A percentile compares a stretch with the other conserved stretches of the same genome.
These are phyloP conservation scores for Alternaria metachromatica DNA, from an alignment of 2,329 filamentous ascomycete genomes.

Conservation along the genomic window DNA sequence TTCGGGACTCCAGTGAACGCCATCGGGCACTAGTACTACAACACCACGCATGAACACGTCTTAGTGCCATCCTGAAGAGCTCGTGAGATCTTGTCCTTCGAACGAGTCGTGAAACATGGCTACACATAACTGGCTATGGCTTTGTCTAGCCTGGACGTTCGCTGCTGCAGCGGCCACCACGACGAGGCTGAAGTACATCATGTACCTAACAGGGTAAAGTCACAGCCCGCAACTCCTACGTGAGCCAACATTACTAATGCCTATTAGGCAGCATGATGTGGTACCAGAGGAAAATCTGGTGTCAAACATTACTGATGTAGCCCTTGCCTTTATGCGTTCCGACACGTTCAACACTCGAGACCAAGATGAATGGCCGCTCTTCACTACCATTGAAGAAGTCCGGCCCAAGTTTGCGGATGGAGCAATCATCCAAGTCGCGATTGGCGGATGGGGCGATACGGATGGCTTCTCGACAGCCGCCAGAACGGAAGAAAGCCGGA, in stretches of 20 bases:
- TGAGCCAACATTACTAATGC: neutral
- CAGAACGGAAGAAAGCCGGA: constrained; percentile 56
- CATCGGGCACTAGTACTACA: too few species aligned
- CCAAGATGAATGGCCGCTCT: constrained; percentile 32
- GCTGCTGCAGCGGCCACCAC: neutral
- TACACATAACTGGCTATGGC: neutral
- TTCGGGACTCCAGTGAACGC: too few species aligned
- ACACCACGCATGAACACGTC: too few species aligned
- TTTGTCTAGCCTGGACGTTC: neutral
- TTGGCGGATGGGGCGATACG: constrained; percentile 77
- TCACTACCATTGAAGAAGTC: constrained; percentile 32
- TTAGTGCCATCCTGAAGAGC: too few species aligned
- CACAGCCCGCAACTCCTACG: rapidly evolving
- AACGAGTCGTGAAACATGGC: neutral
- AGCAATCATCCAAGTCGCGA: constrained; percentile 62
- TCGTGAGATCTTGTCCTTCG: neutral
- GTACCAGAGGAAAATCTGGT: constrained; percentile 28
- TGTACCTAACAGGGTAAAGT: neutral
- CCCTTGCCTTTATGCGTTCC: constrained; percentile 41
- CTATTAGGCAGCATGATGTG: constrained; percentile 35
- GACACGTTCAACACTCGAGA: constrained; percentile 34
- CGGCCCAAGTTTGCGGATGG: constrained; percentile 53
- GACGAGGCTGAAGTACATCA: constrained; percentile 2
- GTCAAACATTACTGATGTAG: constrained; percentile 34
- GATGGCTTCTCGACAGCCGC: constrained; percentile 67